Evolutionary conservation across 2,329 filamentous ascomycete genomes (phyloP), one percentile per base, ranked within the genome.

Genomic region (Microcyclosporella mali): DNA sequence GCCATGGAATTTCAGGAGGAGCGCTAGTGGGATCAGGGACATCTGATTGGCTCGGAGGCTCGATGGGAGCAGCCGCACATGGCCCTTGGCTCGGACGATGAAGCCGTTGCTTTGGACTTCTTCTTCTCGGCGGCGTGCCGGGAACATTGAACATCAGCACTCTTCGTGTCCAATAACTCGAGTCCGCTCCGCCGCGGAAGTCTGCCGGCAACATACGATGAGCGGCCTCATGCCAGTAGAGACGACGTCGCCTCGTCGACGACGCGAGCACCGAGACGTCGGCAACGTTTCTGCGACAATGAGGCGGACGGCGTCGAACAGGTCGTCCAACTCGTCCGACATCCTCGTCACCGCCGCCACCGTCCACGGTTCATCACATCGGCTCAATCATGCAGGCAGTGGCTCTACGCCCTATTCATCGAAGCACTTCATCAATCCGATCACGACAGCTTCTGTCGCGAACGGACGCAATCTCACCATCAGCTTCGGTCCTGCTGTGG

Each of bases 271-370:
- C 31, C 36, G 41, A 40, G 30, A 33, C 21, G 16, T 41, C 14
- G 45, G 37, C 17, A 43, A 41, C 30, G 17, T 19, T 15, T 27
- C 25, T 31, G 28, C 37, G 17, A 16, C 34, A 18, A 43, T 51
- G 47, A 10, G 29, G 18, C 50, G 50, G 30, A 50, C 47, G 8
- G 35, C 35, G 15, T 50, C 47, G 21, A 43, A 50, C 41, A 38
- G 41, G 36, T 55, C 56, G 35, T 54, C 56, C 19, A 51, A 46
- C 37, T 58, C 52, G 16, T 50, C 16, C 25, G 41, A 57, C 45
- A 56, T 58, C 19, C 50, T 56, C 37, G 53, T 57, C 39, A 51
- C 55, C 27, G 28, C 16, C n/a, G 3, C 27, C 37, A 30, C n/a
- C 19, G 17, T 17, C 40, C 7, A 16, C 8, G 21, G 21, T 9